Base-by-base conservation (phyloP, 2,329 filamentous ascomycete genomes). In the Ophioceras dolichostomum region DNA sequence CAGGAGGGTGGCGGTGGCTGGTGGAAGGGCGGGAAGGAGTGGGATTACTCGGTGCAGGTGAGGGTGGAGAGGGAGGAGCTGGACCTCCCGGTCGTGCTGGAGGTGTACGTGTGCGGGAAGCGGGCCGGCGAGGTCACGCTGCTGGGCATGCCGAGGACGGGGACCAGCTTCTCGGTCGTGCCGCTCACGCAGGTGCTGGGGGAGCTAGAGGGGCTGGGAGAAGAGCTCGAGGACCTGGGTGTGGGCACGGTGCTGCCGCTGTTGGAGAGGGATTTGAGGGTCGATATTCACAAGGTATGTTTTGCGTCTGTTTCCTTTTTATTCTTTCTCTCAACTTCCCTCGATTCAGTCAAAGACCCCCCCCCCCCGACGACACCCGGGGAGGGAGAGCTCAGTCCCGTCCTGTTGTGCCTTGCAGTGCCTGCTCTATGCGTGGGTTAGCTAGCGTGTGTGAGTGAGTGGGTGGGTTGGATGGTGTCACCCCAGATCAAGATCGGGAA, bases 31-130 rank as follows among this genome's bases (percentile, higher is more conserved):
- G 24, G 22, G 4, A 16, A 16, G 18, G 20, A 12, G 32, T 29
- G 41, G 17, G 54, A 62, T 47, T 64, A 57, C 48, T 54, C 55
- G 21, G 52, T 58, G 18, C 49, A 55, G 27, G 41, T 65, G 21
- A 39, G 50, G 18, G 57, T 62, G 13, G 51, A 65, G 28, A 52
- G 61, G 20, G 43, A 47, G 4, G 53, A 61, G 33, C 42, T 65
- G 10, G 49, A 49, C 5, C 48, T 62, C 17, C 61, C 60, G 2
- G 58, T 53, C 42, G 50, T 48, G 16, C 51, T 67, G 32, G 43
- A 55, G 12, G 40, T 65, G n/a, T 49, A 53, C 26, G 39, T 61
- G 6, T 46, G 44, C 4, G 47, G 47, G 2, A 18, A 39, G 4
- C 42, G 49, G 18, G 51, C 54, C 18, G 61, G 59, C 13, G 50